Percentiles rank a stretch among this genome's conserved stretches.
Evolutionary conservation across 257 asterid species (phyloP).

Genomic region (Jacaranda mimosifolia): DNA sequence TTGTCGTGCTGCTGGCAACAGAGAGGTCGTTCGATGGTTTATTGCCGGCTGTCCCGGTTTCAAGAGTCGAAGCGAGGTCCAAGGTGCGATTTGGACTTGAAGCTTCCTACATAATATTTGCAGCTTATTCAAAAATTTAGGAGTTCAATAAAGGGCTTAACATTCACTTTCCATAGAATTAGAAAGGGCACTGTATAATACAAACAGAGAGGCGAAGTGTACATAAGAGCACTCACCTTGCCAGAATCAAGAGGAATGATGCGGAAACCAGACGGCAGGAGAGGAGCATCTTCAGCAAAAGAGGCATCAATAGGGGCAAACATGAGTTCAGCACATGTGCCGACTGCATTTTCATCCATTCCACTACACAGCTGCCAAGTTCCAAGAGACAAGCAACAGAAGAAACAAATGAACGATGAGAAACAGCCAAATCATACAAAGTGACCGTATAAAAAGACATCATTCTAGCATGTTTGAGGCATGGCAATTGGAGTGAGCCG

Average conservation of each 20-base stretch:
- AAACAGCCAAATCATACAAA: background rate
- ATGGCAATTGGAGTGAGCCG: too few species aligned
- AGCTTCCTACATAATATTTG: slow-evolving; percentile 59
- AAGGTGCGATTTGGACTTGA: slow-evolving; percentile 91
- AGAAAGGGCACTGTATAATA: background rate
- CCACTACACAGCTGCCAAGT: slow-evolving; percentile 78
- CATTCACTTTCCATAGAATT: background rate
- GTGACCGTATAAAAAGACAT: background rate
- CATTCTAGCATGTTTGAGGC: too few species aligned
- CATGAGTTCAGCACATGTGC: slow-evolving; percentile 86
- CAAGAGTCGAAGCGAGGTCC: slow-evolving; percentile 94
- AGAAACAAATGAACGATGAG: background rate
- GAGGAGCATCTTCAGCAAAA: slow-evolving; percentile 95
- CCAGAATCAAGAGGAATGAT: slow-evolving; percentile 87
- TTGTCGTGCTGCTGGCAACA: slow-evolving; percentile 48
- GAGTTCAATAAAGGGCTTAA: background rate
- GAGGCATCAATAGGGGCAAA: slow-evolving; percentile 95
- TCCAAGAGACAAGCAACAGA: background rate
- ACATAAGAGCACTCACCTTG: slow-evolving; percentile 56
- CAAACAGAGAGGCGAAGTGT: background rate
- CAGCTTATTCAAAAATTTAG: background rate
- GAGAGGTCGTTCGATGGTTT: slow-evolving; percentile 58
- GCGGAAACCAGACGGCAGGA: slow-evolving; percentile 91
- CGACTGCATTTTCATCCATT: slow-evolving; percentile 90
- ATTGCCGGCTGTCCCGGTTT: slow-evolving; percentile 74